Evolutionary conservation across 495 filamentous ascomycete species (phyloP).

Genomic region (Baudoinia panamericana): DNA sequence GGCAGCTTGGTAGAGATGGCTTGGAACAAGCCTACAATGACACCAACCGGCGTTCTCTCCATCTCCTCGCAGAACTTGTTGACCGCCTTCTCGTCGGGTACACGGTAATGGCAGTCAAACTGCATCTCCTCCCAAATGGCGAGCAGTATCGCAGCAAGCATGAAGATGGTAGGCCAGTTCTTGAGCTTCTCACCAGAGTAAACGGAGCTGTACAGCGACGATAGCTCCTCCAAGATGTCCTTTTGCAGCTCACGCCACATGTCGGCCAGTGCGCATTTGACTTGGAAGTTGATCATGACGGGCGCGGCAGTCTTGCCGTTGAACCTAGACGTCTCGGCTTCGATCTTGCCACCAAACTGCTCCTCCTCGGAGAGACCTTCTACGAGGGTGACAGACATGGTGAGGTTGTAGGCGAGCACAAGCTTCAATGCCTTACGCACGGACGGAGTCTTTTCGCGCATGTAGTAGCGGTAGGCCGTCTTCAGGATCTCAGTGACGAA

Average conservation of each 20-base stretch:
- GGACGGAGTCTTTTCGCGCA: constrained; percentile 65
- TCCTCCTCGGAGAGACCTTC: constrained; percentile 76
- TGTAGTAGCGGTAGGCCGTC: constrained; percentile 82
- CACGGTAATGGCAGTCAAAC: constrained; percentile 87
- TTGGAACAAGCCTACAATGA: constrained; percentile 87
- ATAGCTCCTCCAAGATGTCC: constrained; percentile 85
- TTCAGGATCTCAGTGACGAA: constrained; percentile 90
- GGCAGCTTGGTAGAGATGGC: constrained; percentile 92
- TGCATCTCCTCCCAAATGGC: constrained; percentile 96
- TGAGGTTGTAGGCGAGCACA: constrained; percentile 84
- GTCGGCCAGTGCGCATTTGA: constrained; percentile 85
- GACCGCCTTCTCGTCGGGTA: constrained; percentile 66
- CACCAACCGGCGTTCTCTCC: constrained; percentile 85
- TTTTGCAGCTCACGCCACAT: constrained; percentile 95
- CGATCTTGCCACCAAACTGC: constrained; percentile 61
- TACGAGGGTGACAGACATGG: constrained; percentile 80
- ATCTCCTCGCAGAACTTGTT: constrained; percentile 89
- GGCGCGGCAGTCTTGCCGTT: constrained; percentile 77
- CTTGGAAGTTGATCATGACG: constrained; percentile 97
- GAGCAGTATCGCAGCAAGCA: constrained; percentile 76
- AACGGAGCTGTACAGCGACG: constrained; percentile 75
- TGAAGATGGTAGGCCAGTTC: constrained; percentile 96
- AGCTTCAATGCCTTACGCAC: constrained; percentile 86
- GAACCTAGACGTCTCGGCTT: constrained; percentile 64
- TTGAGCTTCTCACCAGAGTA: constrained; percentile 88